These are phyloP conservation scores for Pulveroboletus sp. DNA, from an alignment of 768 basidiomycete species.

Conservation along the genomic window DNA sequence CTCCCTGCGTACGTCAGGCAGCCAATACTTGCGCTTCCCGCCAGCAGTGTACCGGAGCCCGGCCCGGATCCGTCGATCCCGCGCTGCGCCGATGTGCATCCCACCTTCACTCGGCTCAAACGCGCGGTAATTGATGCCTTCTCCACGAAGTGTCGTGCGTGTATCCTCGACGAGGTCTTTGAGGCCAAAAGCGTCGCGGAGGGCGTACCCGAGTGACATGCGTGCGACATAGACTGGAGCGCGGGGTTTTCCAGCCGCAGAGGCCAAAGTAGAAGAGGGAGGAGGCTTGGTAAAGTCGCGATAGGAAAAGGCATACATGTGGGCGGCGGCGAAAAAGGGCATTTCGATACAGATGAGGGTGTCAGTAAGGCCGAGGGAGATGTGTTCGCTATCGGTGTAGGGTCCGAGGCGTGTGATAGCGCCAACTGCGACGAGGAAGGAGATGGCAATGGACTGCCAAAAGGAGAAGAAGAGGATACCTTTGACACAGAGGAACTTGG, in stretches of 20 bases:
- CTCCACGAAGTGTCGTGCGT: slow-evolving; percentile 76
- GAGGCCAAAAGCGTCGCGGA: slow-evolving; percentile 84
- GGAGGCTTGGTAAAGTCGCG: slow-evolving; percentile 74
- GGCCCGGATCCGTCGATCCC: slow-evolving; percentile 85
- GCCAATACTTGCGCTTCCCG: slow-evolving; percentile 95
- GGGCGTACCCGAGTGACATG: slow-evolving; percentile 84
- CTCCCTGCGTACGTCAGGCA: slow-evolving; percentile 61
- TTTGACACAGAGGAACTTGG: slow-evolving; percentile 98
- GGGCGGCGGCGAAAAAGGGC: slow-evolving; percentile 94
- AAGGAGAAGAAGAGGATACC: slow-evolving; percentile 98
- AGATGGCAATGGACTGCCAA: slow-evolving; percentile 90
- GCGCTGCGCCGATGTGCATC: slow-evolving; percentile 85
- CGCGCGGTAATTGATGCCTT: slow-evolving; percentile 92
- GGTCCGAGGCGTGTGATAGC: slow-evolving; percentile 78
- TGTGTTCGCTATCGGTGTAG: slow-evolving; percentile 84
- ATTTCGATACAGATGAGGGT: slow-evolving; percentile 94
- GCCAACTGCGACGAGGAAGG: slow-evolving; percentile 81
- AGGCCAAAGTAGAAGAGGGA: slow-evolving; percentile 34
- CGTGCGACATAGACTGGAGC: slow-evolving; percentile 67
- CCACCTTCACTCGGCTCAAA: slow-evolving; percentile 95
- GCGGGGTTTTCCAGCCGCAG: slow-evolving; percentile 17
- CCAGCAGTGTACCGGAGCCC: slow-evolving; percentile 89
- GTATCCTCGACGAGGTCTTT: slow-evolving; percentile 87
- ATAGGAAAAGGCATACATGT: slow-evolving; percentile 92
- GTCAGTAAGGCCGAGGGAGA: slow-evolving; percentile 88